Evolutionary conservation across 805 yeast species (phyloP), one percentile per base, ranked within the genome.

Genomic region (Monosporozyma yasuniensis): DNA sequence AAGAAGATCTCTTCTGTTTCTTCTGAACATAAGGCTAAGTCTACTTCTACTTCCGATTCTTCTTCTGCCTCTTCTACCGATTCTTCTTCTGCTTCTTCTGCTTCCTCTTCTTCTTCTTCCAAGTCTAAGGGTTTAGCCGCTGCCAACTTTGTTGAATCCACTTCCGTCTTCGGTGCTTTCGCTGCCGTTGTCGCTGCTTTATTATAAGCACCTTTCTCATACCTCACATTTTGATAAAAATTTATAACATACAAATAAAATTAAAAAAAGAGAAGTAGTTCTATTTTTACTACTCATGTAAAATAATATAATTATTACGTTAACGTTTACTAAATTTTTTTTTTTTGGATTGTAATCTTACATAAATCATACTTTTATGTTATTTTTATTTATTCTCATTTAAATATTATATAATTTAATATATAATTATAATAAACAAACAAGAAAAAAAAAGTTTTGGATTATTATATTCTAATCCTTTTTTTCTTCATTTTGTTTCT

Each of bases 141-240:
- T 48, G 56, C 51, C 45, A 53, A 56, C 28, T 49, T 53, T 48
- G 61, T 58, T 47, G 68, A 67, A 56, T 59, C 71, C 49, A 67
- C 72, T 51, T 70, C 80, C 43, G 54, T 77, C 61, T 66, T 76
- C 52, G 76, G 77, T 68, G 69, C 74, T 47, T 42, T 74, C 54
- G 77, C 75, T 55, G 80, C 79, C 54, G 64, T 74, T 60, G 72
- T 73, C 56, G 71, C 75, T 52, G 75, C 81, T 52, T 63, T 78
- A 56, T 72, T 78, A 65, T 79, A 75, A 52, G 25, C 25, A 25
- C 4, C 8, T 25, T 25, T 4, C 4, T 25, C 5, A 32, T 4
- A 32, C 6, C 14, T 12, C 5, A n/a, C n/a, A n/a, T n/a, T n/a
- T n/a, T n/a, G 14, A 32, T 12, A 14, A 32, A 32, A 32, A 32